Evolutionary conservation across 768 basidiomycete genomes (phyloP), one percentile per base, ranked within the genome.

Genomic region (Botryobasidium botryosum): DNA sequence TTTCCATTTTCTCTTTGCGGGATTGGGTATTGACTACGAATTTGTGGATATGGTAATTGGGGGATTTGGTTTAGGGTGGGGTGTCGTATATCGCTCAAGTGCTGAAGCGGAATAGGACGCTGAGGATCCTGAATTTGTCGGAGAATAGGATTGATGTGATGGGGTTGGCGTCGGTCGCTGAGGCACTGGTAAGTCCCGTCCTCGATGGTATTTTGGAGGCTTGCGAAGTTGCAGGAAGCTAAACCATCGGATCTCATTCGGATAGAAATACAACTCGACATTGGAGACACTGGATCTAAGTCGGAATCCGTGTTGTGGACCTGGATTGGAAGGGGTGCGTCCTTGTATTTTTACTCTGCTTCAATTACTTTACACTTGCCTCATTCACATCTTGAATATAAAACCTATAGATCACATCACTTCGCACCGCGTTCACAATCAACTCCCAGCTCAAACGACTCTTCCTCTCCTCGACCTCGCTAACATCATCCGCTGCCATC

Each of bases 271-370:
- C 57, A 99, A 99, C 55, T 74, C 82, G 2, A 75, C 77, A 43
- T 65, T 99, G 18, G 94, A 99, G 60, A 97, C 91, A 1, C 71
- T 99, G 1, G 94, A 99, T 59, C 60, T 99, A 40, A 83, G 78
- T 57, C 77, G 79, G 54, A 99, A 97, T 56, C 91, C 91, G 0
- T 96, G 92, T 55, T 85, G 79, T 49, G 88, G 88, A 0, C 87
- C 87, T 2, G 69, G 70, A 10, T 61, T 90, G 3, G 92, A 96
- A 59, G 92, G 92, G n/a, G 86, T 94, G 56, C 43, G 79, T 66
- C 3, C 18, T 3, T 21, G 36, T 12, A 35, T 18, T 46, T n/a
- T 40, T 32, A 29, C 8, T 26, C 38, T 18, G 15, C 31, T 29
- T 18, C 15, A 39, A 26, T 29, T 21, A 1, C 39, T 37, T 31